Percentiles rank a stretch among this genome's conserved stretches.
Conservation (phyloP, 768 basidiomycete species). For the Suillus sp. region DNA sequence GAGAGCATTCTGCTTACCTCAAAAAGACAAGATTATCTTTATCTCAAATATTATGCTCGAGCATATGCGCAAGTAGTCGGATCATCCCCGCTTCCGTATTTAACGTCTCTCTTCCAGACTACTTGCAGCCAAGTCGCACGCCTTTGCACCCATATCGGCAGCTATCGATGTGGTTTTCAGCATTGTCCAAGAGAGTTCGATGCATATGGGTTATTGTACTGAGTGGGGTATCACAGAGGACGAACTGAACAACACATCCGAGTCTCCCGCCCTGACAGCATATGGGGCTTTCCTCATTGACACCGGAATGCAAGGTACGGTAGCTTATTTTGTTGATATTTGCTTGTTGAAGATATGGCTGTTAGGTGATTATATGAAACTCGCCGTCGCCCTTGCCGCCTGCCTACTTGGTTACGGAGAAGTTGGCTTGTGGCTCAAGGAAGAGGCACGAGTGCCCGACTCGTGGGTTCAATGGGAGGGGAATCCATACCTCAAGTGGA, state of each 20-base stretch:
- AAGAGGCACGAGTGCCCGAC: constrained; percentile 44
- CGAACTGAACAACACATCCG: constrained; percentile 62
- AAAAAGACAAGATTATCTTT: constrained; percentile 77
- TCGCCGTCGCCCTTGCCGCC: constrained; percentile 81
- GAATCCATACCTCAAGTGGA: constrained; percentile 78
- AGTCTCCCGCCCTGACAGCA: constrained; percentile 74
- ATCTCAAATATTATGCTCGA: constrained; percentile 81
- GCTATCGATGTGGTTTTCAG: constrained; percentile 65
- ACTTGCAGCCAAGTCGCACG: constrained; percentile 74
- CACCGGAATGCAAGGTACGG: constrained; percentile 65
- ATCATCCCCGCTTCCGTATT: neutral
- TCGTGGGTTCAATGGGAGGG: constrained; percentile 60
- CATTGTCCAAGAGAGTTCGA: constrained; percentile 68
- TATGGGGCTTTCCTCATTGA: constrained; percentile 89
- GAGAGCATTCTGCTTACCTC: neutral
- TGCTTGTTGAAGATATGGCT: neutral
- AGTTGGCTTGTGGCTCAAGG: constrained; percentile 82
- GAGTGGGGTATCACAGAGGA: constrained; percentile 65
- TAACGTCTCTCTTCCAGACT: constrained; percentile 43
- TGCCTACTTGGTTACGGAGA: constrained; percentile 93
- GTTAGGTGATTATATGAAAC: constrained; percentile 65
- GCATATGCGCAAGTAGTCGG: constrained; percentile 61
- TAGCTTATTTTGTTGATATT: neutral
- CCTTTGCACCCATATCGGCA: constrained; percentile 60
- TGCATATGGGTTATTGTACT: constrained; percentile 72